Evolutionary conservation across 352 stramenopile genomes (phyloP).

Genomic region (Blastocystis sp.): DNA sequence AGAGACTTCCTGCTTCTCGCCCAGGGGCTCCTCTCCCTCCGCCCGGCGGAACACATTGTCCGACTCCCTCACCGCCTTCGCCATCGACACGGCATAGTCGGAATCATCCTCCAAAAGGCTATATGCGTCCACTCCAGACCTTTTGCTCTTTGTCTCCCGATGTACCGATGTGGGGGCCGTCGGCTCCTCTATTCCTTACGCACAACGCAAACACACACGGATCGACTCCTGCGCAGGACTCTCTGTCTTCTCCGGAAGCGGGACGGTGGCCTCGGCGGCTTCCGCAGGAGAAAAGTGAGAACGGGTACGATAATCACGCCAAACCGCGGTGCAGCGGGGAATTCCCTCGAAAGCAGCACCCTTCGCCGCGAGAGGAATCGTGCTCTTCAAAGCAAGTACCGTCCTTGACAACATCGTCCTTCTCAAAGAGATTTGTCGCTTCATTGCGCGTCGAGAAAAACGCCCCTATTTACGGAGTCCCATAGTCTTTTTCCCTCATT

Average conservation of each 20-base stretch:
- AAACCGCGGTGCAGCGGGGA: neutral
- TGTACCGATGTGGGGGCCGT: neutral
- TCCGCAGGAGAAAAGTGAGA: neutral
- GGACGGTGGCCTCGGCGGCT: neutral
- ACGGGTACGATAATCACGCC: neutral
- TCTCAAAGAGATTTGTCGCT: neutral
- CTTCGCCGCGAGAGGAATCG: neutral
- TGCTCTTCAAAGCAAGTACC: neutral
- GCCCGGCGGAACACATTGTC: neutral
- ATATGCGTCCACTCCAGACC: neutral
- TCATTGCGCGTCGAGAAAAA: constrained; percentile 23
- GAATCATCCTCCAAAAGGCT: neutral
- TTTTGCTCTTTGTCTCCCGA: neutral
- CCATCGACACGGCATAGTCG: neutral
- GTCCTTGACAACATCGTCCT: constrained; percentile 9
- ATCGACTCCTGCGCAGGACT: neutral
- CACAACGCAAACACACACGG: neutral
- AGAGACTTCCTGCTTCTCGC: neutral
- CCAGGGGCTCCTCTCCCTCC: neutral
- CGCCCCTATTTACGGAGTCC: neutral
- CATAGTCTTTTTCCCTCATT: neutral
- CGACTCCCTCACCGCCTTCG: neutral
- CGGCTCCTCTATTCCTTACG: neutral
- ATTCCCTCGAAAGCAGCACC: neutral
- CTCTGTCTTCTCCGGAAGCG: neutral